Base-by-base conservation (phyloP, 2,329 filamentous ascomycete genomes). In the Scytalidium sp. region DNA sequence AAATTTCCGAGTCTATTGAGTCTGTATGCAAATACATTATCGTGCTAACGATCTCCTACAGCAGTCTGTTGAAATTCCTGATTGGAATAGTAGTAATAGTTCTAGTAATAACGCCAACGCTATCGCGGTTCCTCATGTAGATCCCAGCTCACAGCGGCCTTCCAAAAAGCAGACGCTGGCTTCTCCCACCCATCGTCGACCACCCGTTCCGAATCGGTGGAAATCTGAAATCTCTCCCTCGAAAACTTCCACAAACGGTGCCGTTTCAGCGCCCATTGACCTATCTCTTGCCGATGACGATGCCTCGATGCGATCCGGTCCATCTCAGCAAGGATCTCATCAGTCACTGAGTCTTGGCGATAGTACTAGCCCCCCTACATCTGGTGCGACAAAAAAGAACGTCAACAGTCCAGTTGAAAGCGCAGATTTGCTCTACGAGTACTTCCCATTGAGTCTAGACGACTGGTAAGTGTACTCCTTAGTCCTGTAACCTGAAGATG, bases 391-490 rank as follows among this genome's bases (percentile, higher is more conserved):
- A 22, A 43, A 21, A 17, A 43, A 36, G 32, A 36, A 36, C 17
- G 32, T n/a, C 32, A 78, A 81, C 64, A 85, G 86, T 63, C 78
- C 88, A 27, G 71, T 84, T 56, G 90, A 96, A 60, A 87, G 86
- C 59, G 85, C 85, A 1, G 92, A 97, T 68, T 74, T 92, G 56
- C 73, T 97, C 17, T 97, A 97, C 65, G 92, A 97, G 70, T 97
- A 97, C 65, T 97, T 97, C 56, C 92, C 92, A 0, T 75, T 97
- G 15, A 91, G 87, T 44, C 72, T 96, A 51, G 91, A 97, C 66
- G 92, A 97, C 63, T 97, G 88, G 88, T 64, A 52, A 81, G 66
- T 61, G 70, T 25, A 42, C 46, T 36, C 41, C 20, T 47, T 46
- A 17, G 23, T 20, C 17, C 32, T 20, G 2, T 42, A 25, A 40